Conservation (phyloP, 2,329 filamentous ascomycete genomes). For the Diaporthe sp. region DNA sequence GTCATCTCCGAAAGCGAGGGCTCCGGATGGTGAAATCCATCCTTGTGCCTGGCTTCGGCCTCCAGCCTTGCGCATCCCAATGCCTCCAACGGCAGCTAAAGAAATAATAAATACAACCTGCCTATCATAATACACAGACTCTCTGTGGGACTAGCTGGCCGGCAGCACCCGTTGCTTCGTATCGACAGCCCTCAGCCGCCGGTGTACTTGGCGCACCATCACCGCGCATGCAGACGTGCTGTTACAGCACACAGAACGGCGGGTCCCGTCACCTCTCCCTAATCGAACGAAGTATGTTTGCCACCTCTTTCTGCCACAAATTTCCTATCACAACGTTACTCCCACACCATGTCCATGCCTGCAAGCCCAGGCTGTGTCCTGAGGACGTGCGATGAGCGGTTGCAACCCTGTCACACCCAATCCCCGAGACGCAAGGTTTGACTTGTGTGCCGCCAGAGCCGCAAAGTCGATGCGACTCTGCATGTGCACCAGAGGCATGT, state of each 20-base stretch:
- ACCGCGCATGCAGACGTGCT: background rate
- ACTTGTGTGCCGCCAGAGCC: slow-evolving; percentile 3
- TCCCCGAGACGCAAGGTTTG: background rate
- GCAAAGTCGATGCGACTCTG: slow-evolving; percentile 5
- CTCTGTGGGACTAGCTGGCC: background rate
- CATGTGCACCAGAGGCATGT: background rate
- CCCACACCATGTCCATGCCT: background rate
- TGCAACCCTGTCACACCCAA: slow-evolving; percentile 34
- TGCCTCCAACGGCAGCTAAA: background rate
- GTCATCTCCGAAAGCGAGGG: background rate
- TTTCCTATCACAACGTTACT: background rate
- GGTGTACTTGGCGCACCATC: background rate
- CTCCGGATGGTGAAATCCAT: background rate
- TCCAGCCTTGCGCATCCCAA: background rate
- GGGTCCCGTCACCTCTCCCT: background rate
- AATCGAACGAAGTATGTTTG: background rate
- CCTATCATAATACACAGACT: background rate
- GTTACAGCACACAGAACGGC: background rate
- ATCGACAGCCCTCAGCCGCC: background rate
- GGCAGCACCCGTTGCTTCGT: too few relatives aligned
- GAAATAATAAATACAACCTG: background rate
- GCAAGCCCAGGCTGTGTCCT: background rate
- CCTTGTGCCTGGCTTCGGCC: background rate
- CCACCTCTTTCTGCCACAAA: background rate
- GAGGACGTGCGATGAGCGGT: slow-evolving; percentile 23